Percentiles rank a stretch among this genome's conserved stretches.
phyloP scores from a whole-genome alignment of 768 basidiomycete species.

The Multifurca ochricompacta region DNA sequence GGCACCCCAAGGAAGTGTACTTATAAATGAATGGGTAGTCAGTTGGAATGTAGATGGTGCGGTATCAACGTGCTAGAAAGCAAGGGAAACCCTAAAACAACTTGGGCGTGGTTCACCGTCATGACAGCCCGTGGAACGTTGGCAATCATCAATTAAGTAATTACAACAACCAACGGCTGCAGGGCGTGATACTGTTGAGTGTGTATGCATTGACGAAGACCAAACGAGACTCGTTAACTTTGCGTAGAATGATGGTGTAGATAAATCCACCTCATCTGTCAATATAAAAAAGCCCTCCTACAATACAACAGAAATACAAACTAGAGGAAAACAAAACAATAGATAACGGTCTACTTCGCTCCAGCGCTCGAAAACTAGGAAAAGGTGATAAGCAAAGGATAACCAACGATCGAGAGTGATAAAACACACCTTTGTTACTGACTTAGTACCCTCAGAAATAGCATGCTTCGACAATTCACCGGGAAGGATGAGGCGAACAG shows the following conservation, averaged over 20 bases:
- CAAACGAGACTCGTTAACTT: background rate
- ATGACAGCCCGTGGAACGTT: background rate
- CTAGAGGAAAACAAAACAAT: constrained; percentile 5
- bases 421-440: constrained; percentile 49
- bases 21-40: too few species aligned
- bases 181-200: too few species aligned
- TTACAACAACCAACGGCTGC: too few species aligned
- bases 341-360: constrained; percentile 23
- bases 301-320: constrained; percentile 22
- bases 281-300: constrained; percentile 18
- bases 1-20: too few species aligned
- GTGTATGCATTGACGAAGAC: too few species aligned
- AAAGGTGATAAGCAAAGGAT: background rate
- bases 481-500: constrained; percentile 90
- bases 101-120: background rate
- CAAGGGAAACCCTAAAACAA: too few species aligned
- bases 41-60: too few species aligned
- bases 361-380: constrained; percentile 26
- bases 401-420: background rate
- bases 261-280: constrained; percentile 2
- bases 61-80: too few species aligned
- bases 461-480: constrained; percentile 99
- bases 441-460: constrained; percentile 89
- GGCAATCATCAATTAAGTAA: too few species aligned
- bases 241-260: background rate